Base-by-base conservation (phyloP, 495 filamentous ascomycete genomes). In the Aspergillus leporis region DNA sequence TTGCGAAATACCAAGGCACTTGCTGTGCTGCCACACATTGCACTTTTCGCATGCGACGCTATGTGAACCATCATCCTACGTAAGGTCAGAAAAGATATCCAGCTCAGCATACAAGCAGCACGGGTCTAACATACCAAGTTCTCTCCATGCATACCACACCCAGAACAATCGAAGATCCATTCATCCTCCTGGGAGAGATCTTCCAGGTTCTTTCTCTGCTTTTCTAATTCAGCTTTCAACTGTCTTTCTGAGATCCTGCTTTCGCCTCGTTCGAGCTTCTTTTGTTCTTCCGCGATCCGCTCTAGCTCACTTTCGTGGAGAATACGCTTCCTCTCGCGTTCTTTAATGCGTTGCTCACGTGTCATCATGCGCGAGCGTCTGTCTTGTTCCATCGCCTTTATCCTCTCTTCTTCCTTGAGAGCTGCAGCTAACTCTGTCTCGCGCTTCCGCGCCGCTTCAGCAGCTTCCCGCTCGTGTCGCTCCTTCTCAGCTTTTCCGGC, bases 1-100 rank as follows among this genome's bases (percentile, higher is more conserved):
- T 58, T 91, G 81, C 12, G 80, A 81, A 57, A 98, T 90, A 31
- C 86, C 89, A 51, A 96, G 84, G 66, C 94, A 98, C 50, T 87
- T 88, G 77, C 90, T 93, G 65, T 97, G 94, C 68, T 97, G 93
- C 94, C 94, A 98, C 19, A 96, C 87, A 68, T 89, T 94, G 79
- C 94, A 98, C 50, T 81, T 87, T 66, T 98, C 94, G 70, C 94
- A 98, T n/a, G 92, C 88, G 58, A 98, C 85, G 68, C 90, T 96
- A 70, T 96, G 91, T 2, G 90, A 87, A 49, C 94, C 94, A 64
- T 97, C 94, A 63, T 97, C 93, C 83, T 87, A 58, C 28, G n/a
- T 13, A 41, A 53, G 58, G 70, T 67, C 23, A 68, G 59, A 31
- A 49, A 32, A 28, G 10, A 25, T 23, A 13, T 23, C 16, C n/a